Base-by-base conservation (phyloP, 2,329 filamentous ascomycete genomes). In the Penicillium sp. region DNA sequence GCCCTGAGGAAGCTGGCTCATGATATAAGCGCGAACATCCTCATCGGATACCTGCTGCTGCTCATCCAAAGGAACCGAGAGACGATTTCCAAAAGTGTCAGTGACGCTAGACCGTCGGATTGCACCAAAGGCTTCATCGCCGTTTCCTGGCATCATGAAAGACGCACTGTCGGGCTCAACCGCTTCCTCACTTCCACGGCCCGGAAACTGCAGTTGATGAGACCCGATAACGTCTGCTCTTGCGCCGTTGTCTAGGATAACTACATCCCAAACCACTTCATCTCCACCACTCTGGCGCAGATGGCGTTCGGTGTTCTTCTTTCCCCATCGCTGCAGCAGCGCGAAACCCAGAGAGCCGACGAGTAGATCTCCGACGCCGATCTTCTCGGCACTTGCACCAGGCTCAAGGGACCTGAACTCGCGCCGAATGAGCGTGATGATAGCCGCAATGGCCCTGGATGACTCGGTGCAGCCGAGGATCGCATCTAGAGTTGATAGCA, bases 161-260 rank as follows among this genome's bases (percentile, higher is more conserved):
- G 79, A 79, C 83, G 86, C 58, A 74, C 79, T 67, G 76, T 83
- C 46, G 83, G 79, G 43, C 73, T 77, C 40, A 68, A 70, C 72
- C 2, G 78, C 65, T 22, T 79, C 77, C 32, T 83, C 78, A 9
- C 79, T 73, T 2, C 75, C 75, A 42, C 57, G 50, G 22, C 62
- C 57, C 6, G 61, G 45, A 47, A 68, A 71, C 42, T 67, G 68
- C 39, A 72, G 66, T 46, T 69, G 69, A 53, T 71, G 71, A 36
- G 73, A 75, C n/a, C 73, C 75, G 16, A 79, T 70, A 44, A 79
- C 77, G 58, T 79, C 77, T 27, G 77, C 77, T 52, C 77, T 71
- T 43, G 74, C 60, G 5, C 77, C 77, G 55, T 73, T 75, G 55
- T 79, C 77, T 31, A 79, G 65, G 18, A 79, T 78, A 43, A 79